Base-by-base conservation (phyloP, 2,329 filamentous ascomycete species). In the Metarhizium album region DNA sequence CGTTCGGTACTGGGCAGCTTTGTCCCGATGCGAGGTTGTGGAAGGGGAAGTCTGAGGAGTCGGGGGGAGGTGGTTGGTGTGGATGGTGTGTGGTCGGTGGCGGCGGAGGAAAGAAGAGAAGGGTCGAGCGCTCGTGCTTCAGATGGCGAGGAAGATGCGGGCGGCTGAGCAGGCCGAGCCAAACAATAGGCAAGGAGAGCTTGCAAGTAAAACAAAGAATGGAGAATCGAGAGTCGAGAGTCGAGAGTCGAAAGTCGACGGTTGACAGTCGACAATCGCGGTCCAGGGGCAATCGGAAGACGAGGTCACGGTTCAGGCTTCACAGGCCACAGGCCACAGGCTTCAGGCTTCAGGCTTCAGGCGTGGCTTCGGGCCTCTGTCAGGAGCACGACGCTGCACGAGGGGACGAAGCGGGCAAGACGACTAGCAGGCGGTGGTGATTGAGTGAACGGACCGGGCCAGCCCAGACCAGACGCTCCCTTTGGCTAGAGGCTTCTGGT, bases 61-160 rank as follows among this genome's bases (percentile, higher is more conserved):
- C n/a, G 24, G 33, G 18, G 20, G 46, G 46, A 18, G 16, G n/a
- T 40, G 16, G 37, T 20, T 37, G 35, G 13, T 14, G 46, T 42
- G 38, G 47, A 8, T 27, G 50, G 42, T 31, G 42, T n/a, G 46
- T 43, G 43, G 11, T 50, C 43, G 27, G 46, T 29, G 42, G 37
- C 27, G 46, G 35, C 42, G 29, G 46, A 50, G 45, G 18, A 38
- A 4, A 35, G 43, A 29, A 55, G 14, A 51, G 57, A 16, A 60
- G 58, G 55, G 31, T 50, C 8, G 42, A 58, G 1, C 37, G 50
- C 13, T 63, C 58, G 59, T 62, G 50, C 46, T 57, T 61, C 27
- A 55, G 55, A 23, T 14, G 46, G 46, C 31, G 46, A 9, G 14
- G 37, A 18, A 37, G 35, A 37, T 14, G 13, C 35, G 35, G n/a